Base-by-base conservation (phyloP, 2,329 filamentous ascomycete genomes). In the Endocalyx cinctus region DNA sequence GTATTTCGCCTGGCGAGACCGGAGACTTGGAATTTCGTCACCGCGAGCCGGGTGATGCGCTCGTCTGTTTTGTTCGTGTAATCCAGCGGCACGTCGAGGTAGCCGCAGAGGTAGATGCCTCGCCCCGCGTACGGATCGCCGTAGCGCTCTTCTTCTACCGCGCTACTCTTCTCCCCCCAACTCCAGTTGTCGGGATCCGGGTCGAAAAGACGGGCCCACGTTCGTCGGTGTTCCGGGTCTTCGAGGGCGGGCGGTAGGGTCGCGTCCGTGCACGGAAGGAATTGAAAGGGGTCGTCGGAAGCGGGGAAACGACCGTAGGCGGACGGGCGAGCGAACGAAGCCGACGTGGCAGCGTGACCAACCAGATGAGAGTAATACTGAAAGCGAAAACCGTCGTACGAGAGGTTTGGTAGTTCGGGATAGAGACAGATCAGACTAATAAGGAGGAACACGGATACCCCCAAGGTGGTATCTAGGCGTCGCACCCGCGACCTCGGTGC, bases 11-110 rank as follows among this genome's bases (percentile, higher is more conserved):
- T 54, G 5, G 56, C 54, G 11, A 70, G 58, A 5, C 68, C 68
- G 0, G 66, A 67, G 8, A 69, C 66, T 29, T 71, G 69, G 35
- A 59, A 66, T 42, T 69, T 72, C 20, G 64, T 69, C 23, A 72
- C 58, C n/a, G 69, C 66, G 4, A 71, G 59, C 5, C 69, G 64
- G 16, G 50, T 53, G 32, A 70, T 66, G 26, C 67, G 64, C 2
- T 31, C 8, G 29, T 70, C 67, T 1, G 63, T 60, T 16, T 51
- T 31, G 46, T 70, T 70, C 29, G 58, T 63, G 45, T 69, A 69
- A 48, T 72, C 67, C 4, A 70, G 55, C 2, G 67, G 68, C 5
- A 68, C 65, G 17, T 70, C 65, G 7, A 70, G 52, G 36, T 65
- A 71, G 11, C 67, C 67, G 35, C 67, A 71, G 6, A 71, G 54